phyloP scores from a whole-genome alignment of 169 alveolate genomes.

The Plasmodium coatneyi region DNA sequence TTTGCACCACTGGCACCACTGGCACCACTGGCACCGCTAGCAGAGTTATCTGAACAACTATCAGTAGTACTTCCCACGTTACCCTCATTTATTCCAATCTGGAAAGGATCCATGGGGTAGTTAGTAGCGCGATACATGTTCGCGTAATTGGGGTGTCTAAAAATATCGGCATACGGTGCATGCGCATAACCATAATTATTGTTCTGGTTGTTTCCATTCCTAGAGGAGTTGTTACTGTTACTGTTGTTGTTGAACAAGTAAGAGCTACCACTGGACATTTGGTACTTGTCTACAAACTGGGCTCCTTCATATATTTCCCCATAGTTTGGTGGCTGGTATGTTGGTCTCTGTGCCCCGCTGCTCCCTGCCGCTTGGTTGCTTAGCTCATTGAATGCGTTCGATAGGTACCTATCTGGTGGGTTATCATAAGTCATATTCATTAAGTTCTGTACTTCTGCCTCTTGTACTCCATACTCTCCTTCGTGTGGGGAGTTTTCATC shows the following conservation, averaged over 20 bases:
- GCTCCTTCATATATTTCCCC: constrained; percentile 11
- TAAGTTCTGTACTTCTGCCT: not conserved
- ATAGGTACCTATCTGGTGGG: not conserved
- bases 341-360: not conserved
- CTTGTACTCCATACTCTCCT: not conserved
- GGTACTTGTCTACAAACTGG: not conserved
- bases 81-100: not conserved
- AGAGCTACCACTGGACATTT: not conserved
- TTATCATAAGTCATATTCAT: not conserved
- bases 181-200: not conserved
- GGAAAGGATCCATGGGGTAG: not conserved
- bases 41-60: not conserved
- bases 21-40: too few species aligned
- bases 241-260: not conserved
- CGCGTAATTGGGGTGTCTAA: not conserved
- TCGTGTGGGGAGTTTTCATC: not conserved
- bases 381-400: not conserved
- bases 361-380: not conserved
- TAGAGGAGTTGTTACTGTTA: not conserved
- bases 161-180: not conserved
- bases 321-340: not conserved
- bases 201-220: not conserved
- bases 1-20: too few species aligned
- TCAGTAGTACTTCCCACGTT: not conserved
- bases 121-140: not conserved